Conservation (phyloP, 164 flowering plant species). For the Nelumbo lutea region DNA sequence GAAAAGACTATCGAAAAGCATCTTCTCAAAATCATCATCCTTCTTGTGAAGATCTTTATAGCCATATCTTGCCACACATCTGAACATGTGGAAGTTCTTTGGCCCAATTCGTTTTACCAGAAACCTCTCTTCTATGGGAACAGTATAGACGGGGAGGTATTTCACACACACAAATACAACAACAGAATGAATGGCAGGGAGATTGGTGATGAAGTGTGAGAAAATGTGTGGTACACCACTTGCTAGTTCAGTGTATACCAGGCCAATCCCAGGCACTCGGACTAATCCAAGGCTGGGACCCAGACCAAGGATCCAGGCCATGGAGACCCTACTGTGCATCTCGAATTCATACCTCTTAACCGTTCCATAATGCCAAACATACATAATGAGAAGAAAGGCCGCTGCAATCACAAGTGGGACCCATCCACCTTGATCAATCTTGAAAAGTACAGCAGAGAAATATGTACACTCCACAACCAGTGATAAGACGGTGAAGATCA, state of each 20-base stretch:
- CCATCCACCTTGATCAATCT: slow-evolving; percentile 98
- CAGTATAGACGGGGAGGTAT: slow-evolving; percentile 93
- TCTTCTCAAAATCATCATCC: slow-evolving; percentile 90
- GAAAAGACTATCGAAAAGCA: slow-evolving; percentile 71
- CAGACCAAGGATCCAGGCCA: slow-evolving; percentile 95
- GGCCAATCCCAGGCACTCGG: slow-evolving; percentile 95
- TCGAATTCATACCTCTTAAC: slow-evolving; percentile 85
- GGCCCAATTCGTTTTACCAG: slow-evolving; percentile 93
- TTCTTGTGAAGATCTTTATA: slow-evolving; percentile 95
- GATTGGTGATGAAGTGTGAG: slow-evolving; percentile 93
- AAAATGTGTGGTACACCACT: slow-evolving; percentile 95
- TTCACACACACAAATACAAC: slow-evolving; percentile 93
- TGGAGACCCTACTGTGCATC: slow-evolving; percentile 92
- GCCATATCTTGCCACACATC: slow-evolving; percentile 96
- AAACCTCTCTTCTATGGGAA: slow-evolving; percentile 83
- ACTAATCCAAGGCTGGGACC: slow-evolving; percentile 96
- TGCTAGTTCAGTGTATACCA: slow-evolving; percentile 90
- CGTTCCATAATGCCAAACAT: slow-evolving; percentile 93
- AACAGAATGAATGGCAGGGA: slow-evolving; percentile 91
- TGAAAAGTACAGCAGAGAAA: slow-evolving; percentile 76
- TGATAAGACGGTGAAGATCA: slow-evolving; percentile 55
- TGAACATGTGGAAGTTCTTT: slow-evolving; percentile 86
- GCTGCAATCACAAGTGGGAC: slow-evolving; percentile 91
- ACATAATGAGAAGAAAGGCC: slow-evolving; percentile 75
- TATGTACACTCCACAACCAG: slow-evolving; percentile 64